These are phyloP conservation scores for Grosmannia penicillata DNA, from an alignment of 2,329 filamentous ascomycete genomes.

Conservation along the genomic window DNA sequence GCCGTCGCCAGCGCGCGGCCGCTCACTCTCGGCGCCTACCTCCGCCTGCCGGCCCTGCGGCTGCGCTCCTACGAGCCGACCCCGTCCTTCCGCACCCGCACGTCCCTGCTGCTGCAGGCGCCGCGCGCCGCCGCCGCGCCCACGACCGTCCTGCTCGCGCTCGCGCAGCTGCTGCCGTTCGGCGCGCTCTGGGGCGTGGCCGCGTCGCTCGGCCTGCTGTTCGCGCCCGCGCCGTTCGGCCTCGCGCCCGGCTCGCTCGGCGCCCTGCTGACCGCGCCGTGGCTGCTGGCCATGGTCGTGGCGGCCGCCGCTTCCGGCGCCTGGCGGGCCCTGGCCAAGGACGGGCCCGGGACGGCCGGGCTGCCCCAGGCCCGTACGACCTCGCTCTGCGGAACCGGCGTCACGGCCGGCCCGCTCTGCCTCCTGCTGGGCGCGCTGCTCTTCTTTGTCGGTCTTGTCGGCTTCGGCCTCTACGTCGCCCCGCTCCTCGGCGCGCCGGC, in stretches of 20 bases:
- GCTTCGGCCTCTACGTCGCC: constrained; percentile 28
- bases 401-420: constrained; percentile 13
- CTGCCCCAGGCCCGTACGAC: no score
- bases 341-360: constrained; percentile 8
- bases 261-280: constrained; percentile 28
- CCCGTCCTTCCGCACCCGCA: constrained; percentile 14
- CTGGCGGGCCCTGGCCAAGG: constrained; percentile 3
- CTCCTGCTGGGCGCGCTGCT: constrained; percentile 23
- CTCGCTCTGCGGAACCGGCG: no score
- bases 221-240: constrained; percentile 27
- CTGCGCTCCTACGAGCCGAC: neutral
- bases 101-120: constrained; percentile 24
- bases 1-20: constrained; percentile 28
- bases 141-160: constrained; percentile 30
- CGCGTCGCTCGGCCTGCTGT: constrained; percentile 30
- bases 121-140: constrained; percentile 34
- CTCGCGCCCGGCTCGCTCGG: constrained; percentile 26
- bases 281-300: constrained; percentile 22
- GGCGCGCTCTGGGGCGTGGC: constrained; percentile 32
- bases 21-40: no score
- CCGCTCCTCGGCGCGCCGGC: constrained; percentile 18
- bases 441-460: constrained; percentile 25
- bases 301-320: neutral
- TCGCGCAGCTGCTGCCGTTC: constrained; percentile 28
- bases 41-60: constrained; percentile 23